These are phyloP conservation scores for Trametes polyzona DNA, from an alignment of 1,284 basidiomycete genomes.

Conservation along the genomic window DNA sequence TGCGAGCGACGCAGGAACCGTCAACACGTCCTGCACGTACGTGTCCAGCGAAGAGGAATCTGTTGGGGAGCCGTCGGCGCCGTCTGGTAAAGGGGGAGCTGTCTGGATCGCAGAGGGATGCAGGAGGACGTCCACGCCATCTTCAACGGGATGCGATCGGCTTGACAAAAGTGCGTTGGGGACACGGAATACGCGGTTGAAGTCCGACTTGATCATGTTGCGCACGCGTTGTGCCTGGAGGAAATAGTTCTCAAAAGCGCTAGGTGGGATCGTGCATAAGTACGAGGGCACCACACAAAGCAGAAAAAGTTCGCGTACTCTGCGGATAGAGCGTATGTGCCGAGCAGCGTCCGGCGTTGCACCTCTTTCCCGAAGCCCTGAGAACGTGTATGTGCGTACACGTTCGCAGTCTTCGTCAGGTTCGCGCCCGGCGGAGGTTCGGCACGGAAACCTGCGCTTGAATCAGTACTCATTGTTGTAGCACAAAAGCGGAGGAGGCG, in stretches of 20 bases:
- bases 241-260: conserved; percentile 96
- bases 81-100: conserved; percentile 60
- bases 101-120: conserved; percentile 85
- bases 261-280: conserved; percentile 36
- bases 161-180: conserved; percentile 47
- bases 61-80: neutral
- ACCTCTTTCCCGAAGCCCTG: conserved; percentile 86
- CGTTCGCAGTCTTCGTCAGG: conserved; percentile 47
- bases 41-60: conserved; percentile 41
- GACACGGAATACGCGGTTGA: conserved; percentile 68
- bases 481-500: conserved; percentile 16
- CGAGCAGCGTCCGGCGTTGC: conserved; percentile 86
- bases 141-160: neutral
- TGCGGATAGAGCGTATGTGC: conserved; percentile 90
- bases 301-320: conserved; percentile 64
- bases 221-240: conserved; percentile 89
- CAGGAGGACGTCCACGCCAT: conserved; percentile 79
- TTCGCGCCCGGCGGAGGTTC: conserved; percentile 47
- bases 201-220: conserved; percentile 73
- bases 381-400: conserved; percentile 66
- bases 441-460: conserved; percentile 49
- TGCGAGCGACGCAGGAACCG: conserved; percentile 89
- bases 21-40: conserved; percentile 93
- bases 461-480: neutral
- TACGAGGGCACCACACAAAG: neutral